Percentiles rank a stretch among this genome's conserved stretches.
Conservation (phyloP, 495 filamentous ascomycete species). For the Podospora tetraspora region DNA sequence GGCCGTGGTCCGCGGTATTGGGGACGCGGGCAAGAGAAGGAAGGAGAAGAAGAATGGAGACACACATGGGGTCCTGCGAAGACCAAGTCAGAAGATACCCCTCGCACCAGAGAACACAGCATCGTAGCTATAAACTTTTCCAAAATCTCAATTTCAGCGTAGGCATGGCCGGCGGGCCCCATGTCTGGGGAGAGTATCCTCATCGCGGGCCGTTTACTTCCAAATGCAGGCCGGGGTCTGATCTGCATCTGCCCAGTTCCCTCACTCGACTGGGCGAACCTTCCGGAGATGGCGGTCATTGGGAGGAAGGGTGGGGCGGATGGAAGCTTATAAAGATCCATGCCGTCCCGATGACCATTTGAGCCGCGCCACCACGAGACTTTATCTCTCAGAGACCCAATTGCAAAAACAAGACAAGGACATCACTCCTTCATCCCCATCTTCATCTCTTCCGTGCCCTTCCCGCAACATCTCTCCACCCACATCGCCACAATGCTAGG, state of each 20-base stretch:
- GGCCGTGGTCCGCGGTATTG: neutral
- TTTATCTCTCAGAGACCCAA: neutral
- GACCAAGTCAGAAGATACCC: constrained; percentile 22
- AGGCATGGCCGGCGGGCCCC: neutral
- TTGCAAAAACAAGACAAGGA: neutral
- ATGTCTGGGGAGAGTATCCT: neutral
- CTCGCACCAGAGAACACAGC: constrained; percentile 11
- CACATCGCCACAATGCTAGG: neutral
- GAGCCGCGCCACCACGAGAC: neutral
- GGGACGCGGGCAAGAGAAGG: neutral
- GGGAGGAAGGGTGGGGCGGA: neutral
- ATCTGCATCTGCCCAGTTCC: neutral
- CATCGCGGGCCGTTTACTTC: neutral
- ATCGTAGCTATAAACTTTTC: neutral
- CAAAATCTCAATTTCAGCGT: neutral
- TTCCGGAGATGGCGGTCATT: neutral
- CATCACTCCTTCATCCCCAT: neutral
- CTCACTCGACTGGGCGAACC: neutral
- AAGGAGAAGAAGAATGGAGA: neutral
- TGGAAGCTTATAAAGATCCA: neutral
- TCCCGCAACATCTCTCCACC: neutral
- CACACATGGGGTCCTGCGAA: constrained; percentile 1
- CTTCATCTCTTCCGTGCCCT: neutral
- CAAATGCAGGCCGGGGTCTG: neutral
- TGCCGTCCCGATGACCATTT: neutral